phyloP scores from a whole-genome alignment of 163 green algal species.

The Trebouxiophyceae sp. region DNA sequence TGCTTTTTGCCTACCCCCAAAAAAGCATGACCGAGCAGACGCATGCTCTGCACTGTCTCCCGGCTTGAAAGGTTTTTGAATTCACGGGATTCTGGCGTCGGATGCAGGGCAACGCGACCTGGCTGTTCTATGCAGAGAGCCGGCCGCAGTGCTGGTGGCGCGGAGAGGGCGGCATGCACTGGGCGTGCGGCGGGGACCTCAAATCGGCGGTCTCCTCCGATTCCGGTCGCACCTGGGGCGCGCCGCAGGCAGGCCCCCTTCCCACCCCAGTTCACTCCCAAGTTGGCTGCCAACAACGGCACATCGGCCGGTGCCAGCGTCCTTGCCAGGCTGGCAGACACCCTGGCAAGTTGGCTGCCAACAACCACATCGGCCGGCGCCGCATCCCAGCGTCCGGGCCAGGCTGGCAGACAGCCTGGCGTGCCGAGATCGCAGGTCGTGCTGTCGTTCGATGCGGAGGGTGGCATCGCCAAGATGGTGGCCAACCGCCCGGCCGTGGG shows the following conservation, averaged over 20 bases:
- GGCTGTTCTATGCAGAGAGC: slow-evolving; percentile 4
- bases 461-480: slow-evolving; percentile 23
- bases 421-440: slow-evolving; percentile 10
- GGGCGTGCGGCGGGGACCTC: slow-evolving; percentile 5
- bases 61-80: neutral
- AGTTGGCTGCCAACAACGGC: no score
- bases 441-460: slow-evolving; percentile 5
- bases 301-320: no score
- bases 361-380: no score
- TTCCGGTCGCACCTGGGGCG: slow-evolving; percentile 5
- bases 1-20: no score
- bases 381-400: no score
- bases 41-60: neutral
- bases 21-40: no score
- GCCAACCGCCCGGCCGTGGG: slow-evolving; percentile 14
- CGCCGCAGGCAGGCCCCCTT: neutral
- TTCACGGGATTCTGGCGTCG: neutral
- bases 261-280: no score
- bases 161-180: slow-evolving; percentile 4
- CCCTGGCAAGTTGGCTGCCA: neutral
- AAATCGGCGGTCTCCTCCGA: neutral
- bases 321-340: neutral
- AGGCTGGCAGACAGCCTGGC: neutral
- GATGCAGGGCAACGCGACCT: neutral
- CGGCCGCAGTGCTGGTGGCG: neutral